phyloP scores from a whole-genome alignment of 306 rosid genomes.

The Lathyrus sativus region DNA sequence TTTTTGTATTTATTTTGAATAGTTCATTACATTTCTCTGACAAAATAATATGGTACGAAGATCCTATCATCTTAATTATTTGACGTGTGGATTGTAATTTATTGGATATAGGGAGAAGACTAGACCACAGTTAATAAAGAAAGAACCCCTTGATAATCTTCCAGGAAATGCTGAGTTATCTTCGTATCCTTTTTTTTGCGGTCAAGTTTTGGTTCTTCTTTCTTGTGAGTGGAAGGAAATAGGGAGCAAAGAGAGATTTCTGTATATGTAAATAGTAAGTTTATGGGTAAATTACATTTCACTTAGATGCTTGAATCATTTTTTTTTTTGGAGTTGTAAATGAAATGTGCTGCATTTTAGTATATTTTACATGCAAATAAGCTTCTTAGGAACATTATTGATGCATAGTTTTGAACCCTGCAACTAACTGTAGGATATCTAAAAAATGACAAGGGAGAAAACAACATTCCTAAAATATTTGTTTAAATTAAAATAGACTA shows the following conservation, averaged over 20 bases:
- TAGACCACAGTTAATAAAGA: slow-evolving; percentile 49
- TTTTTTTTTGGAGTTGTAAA: background rate
- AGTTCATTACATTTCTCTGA: slow-evolving; percentile 19
- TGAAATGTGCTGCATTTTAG: background rate
- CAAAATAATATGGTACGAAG: slow-evolving; percentile 7
- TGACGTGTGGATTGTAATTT: slow-evolving; percentile 36
- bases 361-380: background rate
- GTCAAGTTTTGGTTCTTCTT: slow-evolving; percentile 25
- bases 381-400: slow-evolving; percentile 8
- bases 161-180: slow-evolving; percentile 69
- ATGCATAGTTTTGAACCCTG: background rate
- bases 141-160: slow-evolving; percentile 47
- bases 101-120: slow-evolving; percentile 66
- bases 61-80: slow-evolving; percentile 21
- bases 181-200: slow-evolving; percentile 71
- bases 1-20: slow-evolving; percentile 32
- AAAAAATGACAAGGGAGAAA: slow-evolving; percentile 1
- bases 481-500: slow-evolving; percentile 2
- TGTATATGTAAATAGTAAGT: slow-evolving; percentile 4
- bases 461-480: background rate
- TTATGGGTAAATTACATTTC: slow-evolving; percentile 10
- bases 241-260: slow-evolving; percentile 23
- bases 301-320: background rate
- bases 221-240: slow-evolving; percentile 29
- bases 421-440: background rate